Base-by-base conservation (phyloP, 495 filamentous ascomycete species). In the Amniculicola lignicola region DNA sequence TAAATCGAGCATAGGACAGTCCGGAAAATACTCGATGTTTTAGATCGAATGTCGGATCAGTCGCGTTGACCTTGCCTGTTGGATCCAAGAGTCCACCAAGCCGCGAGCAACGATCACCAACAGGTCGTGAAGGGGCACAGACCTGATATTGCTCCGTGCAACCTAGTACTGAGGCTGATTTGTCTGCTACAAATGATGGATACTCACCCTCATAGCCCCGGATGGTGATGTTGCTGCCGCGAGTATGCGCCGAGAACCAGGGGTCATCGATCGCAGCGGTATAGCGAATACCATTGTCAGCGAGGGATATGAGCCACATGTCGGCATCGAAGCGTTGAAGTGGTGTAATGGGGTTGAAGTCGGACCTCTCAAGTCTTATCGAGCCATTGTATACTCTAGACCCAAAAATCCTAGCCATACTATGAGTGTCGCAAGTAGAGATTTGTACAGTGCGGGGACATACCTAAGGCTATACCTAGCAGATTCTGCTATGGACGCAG, bases 101-200 rank as follows among this genome's bases (percentile, higher is more conserved):
- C 37, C 10, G 37, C 7, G 37, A 40, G 37, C 37, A 40, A 10
- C 19, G 10, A 6, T 40, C 19, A 9, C 19, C 19, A 18, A 6
- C 7, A 10, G 7, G 6, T 12, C 16, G 6, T 7, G 9, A 7
- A 25, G 41, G 41, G 9, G 23, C 9, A 33, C 47, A 51, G 18
- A 40, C 15, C 25, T 51, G 47, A 40, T 39, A 51, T 27, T 51
- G 47, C 6, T 3, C n/a, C 5, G 33, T 14, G 22, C 47, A 51
- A 5, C 31, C 47, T 10, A 51, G 7, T 12, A 22, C 6, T 9
- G 47, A 39, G 4, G 22, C 31, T 5, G 47, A 6, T 6, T 51
- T 22, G 22, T 51, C 47, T 16, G 31, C 11, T 15, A 6, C 18
- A 29, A 19, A 51, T 22, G n/a, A n/a, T n/a, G n/a, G n/a, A 25